Base-by-base conservation (phyloP, 306 rosid species). In the Vachellia collinsii region DNA sequence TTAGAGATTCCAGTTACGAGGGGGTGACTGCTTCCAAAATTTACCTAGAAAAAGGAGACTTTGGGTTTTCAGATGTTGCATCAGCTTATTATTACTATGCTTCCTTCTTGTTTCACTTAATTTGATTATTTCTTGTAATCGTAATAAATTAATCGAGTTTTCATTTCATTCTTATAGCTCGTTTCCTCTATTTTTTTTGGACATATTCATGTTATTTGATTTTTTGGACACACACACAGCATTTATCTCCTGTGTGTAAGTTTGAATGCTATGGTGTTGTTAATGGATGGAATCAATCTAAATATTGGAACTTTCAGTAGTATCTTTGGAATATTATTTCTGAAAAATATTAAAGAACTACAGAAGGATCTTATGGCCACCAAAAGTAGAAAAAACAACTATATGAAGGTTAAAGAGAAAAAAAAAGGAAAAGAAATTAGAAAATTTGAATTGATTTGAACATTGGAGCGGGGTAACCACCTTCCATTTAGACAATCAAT, bases 1-100 rank as follows among this genome's bases (percentile, higher is more conserved):
- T 20, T 76, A 79, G 70, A 81, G 81, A 78, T 66, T 75, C 84
- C 89, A 88, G 93, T 90, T 85, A 92, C 92, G 82, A 91, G 88
- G 84, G 90, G 85, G 98, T 88, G 88, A 88, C 92, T 89, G 91
- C 79, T 41, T 38, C 48, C 4, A 74, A 75, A 29, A 37, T 29
- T 29, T 29, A 12, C 17, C n/a, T 11, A 25, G 16, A 12, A 39
- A 39, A 0, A n/a, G n/a, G n/a, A 10, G 44, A 41, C 62, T 25
- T 79, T 20, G 43, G 54, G 64, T 62, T 76, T 69, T 34, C 20
- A 66, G 63, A 68, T 56, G 20, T 51, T 64, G 70, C 2, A 29
- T 29, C 54, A 25, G 65, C 36, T 59, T 58, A 56, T 14, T 10
- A 44, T 44, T n/a, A 39, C 63, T 25, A 12, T 37, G 63, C 47